Evolutionary conservation across 2,329 filamentous ascomycete genomes (phyloP).

Genomic region (Exophiala mesophila): DNA sequence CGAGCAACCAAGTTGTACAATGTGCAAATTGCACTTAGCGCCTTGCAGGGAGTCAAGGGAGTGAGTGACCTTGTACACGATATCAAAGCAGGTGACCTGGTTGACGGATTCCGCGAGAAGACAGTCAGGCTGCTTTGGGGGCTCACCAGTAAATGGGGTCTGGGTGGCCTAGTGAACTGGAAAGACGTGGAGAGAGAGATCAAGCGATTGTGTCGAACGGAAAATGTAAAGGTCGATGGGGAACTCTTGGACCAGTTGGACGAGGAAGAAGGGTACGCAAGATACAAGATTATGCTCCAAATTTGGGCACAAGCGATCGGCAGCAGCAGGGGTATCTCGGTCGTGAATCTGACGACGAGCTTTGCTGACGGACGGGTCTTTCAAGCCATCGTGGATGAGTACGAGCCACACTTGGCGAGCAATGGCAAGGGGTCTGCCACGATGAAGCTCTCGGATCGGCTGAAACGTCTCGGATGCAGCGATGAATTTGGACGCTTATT

Average conservation of each 20-base stretch:
- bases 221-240: constrained; percentile 24
- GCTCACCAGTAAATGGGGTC: constrained; percentile 53
- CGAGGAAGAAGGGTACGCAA: constrained; percentile 30
- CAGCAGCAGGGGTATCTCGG: constrained; percentile 39
- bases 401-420: constrained; percentile 37
- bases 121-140: constrained; percentile 58
- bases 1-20: constrained; percentile 57
- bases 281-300: constrained; percentile 42
- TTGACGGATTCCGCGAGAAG: constrained; percentile 61
- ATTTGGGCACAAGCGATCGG: constrained; percentile 53
- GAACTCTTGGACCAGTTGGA: constrained; percentile 27
- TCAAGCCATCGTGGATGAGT: constrained; percentile 53
- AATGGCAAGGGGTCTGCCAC: background rate
- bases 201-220: constrained; percentile 33
- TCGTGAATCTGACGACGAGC: constrained; percentile 54
- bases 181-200: constrained; percentile 51
- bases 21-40: constrained; percentile 52
- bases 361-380: constrained; percentile 54
- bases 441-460: constrained; percentile 12
- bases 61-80: constrained; percentile 38
- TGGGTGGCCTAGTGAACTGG: constrained; percentile 53
- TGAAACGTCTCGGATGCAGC: constrained; percentile 22
- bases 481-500: constrained; percentile 25
- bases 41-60: constrained; percentile 43
- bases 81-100: constrained; percentile 54